Evolutionary conservation across 2,329 filamentous ascomycete species (phyloP), one percentile per base, ranked within the genome.

Genomic region (Teratosphaeria viscida): DNA sequence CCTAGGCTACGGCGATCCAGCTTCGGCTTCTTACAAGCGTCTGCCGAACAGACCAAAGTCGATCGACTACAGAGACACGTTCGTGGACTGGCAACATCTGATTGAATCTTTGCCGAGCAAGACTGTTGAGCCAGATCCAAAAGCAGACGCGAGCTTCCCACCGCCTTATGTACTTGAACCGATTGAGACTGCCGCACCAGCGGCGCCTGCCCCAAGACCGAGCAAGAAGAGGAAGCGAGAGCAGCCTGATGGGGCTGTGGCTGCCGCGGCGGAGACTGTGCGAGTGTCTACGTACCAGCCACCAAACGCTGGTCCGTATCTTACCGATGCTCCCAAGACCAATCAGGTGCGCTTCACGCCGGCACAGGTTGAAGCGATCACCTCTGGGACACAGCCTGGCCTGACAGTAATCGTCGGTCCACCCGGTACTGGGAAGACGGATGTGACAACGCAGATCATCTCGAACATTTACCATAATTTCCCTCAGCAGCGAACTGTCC

Each of bases 381-480:
- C 89, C 61, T 96, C 92, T 49, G 94, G 94, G 23, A 92, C 90
- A 6, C 95, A 99, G 68, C 92, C 94, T 39, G 94, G 95, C 23
- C 80, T 99, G 57, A 96, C 92, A 1, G 84, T 99, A 55, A 88
- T 99, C 66, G 90, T 99, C 63, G 94, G 94, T 0, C 94, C 94
- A 58, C 94, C 94, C 7, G 94, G 94, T 58, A 99, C 94, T 6
- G 94, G 95, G 63, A 99, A 99, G 78, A 99, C 94, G n/a, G 94
- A 99, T 74, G 94, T 99, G 57, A 92, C 91, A 55, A 96, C 92
- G 4, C 94, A 99, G 74, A 95, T 97, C 72, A 99, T 99, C 76
- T 96, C 90, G 78, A 96, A 97, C 73, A 88, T 99, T 67, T 99
- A 99, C 71, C 92, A 97, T 78, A 96, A 97, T 75, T 99, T 96